phyloP scores from a whole-genome alignment of 225 moss, liverwort and hornwort genomes.

The Asterella californica region DNA sequence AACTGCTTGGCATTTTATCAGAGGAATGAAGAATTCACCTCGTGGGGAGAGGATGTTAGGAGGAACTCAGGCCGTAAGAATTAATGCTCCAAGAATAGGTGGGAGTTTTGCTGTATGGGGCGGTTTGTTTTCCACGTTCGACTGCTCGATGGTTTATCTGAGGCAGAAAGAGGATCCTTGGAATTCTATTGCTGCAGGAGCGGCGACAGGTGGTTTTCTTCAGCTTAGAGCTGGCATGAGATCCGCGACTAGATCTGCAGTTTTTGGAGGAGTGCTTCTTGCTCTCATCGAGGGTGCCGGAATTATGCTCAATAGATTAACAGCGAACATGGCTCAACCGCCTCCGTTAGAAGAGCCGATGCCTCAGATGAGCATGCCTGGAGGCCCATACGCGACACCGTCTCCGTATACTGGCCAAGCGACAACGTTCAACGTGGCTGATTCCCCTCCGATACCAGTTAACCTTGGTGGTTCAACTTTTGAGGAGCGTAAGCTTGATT shows the following conservation, averaged over 20 bases:
- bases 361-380: constrained; percentile 25
- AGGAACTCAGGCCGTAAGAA: constrained; percentile 43
- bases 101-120: constrained; percentile 55
- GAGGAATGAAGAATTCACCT: constrained; percentile 46
- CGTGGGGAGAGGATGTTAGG: constrained; percentile 45
- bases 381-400: constrained; percentile 15
- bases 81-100: constrained; percentile 48
- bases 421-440: constrained; percentile 33
- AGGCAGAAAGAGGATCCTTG: constrained; percentile 53
- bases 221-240: constrained; percentile 41
- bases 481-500: constrained; percentile 38
- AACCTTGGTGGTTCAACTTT: constrained; percentile 30
- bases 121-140: constrained; percentile 47
- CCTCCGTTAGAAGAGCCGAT: constrained; percentile 38
- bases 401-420: constrained; percentile 23
- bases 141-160: constrained; percentile 51
- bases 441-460: constrained; percentile 35
- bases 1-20: constrained; percentile 48
- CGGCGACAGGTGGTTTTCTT: constrained; percentile 48
- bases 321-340: constrained; percentile 46
- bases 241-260: constrained; percentile 41
- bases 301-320: constrained; percentile 46
- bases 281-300: constrained; percentile 49
- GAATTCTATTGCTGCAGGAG: constrained; percentile 51
- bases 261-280: constrained; percentile 47